Conservation (phyloP, 2,329 filamentous ascomycete species). For the Ophiostoma sp. region DNA sequence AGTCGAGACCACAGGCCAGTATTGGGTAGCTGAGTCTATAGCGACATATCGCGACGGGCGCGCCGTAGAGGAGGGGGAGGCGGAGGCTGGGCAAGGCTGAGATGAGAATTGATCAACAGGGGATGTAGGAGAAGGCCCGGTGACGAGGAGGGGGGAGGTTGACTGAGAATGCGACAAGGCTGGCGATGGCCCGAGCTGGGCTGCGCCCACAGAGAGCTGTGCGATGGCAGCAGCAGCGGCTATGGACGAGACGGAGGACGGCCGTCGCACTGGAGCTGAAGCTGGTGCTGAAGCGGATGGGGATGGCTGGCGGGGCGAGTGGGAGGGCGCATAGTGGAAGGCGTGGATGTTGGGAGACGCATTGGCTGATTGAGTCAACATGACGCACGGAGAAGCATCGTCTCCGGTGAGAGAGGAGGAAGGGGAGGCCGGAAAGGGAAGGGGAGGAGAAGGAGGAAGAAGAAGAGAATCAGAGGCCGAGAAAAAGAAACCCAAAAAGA, state of each 20-base stretch:
- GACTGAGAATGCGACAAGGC: slow-evolving; percentile 8
- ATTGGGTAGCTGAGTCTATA: slow-evolving; percentile 46
- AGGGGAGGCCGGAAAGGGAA: background rate
- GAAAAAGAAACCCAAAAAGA: background rate
- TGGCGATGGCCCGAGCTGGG: background rate
- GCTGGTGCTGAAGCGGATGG: slow-evolving; percentile 25
- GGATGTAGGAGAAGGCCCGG: background rate
- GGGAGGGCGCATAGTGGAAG: slow-evolving; percentile 46
- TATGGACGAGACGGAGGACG: slow-evolving; percentile 15
- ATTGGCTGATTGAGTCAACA: slow-evolving; percentile 57
- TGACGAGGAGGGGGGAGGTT: background rate
- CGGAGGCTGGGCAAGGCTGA: slow-evolving; percentile 6
- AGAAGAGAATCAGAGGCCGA: background rate
- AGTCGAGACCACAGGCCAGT: slow-evolving; percentile 46
- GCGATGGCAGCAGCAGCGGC: background rate
- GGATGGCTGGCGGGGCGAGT: slow-evolving; percentile 40
- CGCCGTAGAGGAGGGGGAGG: background rate
- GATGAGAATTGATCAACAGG: background rate
- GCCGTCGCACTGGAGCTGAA: slow-evolving; percentile 14
- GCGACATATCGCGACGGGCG: slow-evolving; percentile 28
- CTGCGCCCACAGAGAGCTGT: background rate
- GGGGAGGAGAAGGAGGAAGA: background rate
- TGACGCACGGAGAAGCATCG: slow-evolving; percentile 32
- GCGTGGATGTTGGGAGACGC: slow-evolving; percentile 45
- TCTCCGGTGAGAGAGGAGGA: slow-evolving; percentile 11